phyloP scores from a whole-genome alignment of 495 filamentous ascomycete species.

The Stereocaulon alpinum region DNA sequence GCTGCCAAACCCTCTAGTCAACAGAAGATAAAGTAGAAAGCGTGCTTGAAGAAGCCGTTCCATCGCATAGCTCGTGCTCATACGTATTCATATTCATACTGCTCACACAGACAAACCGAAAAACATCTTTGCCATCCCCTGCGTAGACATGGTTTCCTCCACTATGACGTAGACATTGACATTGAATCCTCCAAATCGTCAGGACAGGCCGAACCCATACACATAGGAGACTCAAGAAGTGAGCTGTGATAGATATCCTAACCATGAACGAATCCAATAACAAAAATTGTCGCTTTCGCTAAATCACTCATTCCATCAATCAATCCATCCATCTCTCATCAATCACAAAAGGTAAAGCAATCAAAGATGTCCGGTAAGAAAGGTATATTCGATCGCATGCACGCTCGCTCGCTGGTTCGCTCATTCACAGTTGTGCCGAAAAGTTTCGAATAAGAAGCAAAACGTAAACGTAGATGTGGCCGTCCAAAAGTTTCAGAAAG shows the following conservation, averaged over 20 bases:
- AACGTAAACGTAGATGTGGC: neutral
- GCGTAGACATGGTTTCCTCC: too few species aligned
- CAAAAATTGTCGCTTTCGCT: too few species aligned
- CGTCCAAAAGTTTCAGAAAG: conserved; percentile 1
- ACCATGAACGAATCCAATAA: too few species aligned
- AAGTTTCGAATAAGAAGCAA: neutral
- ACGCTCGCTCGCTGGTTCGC: conserved; percentile 16
- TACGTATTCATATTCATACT: too few species aligned
- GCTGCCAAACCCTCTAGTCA: neutral
- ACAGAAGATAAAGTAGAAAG: neutral
- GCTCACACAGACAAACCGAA: too few species aligned
- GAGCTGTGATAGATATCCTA: too few species aligned
- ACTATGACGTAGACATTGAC: too few species aligned
- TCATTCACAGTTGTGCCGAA: conserved; percentile 3
- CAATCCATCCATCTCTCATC: neutral
- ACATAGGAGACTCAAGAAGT: too few species aligned
- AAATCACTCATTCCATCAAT: too few species aligned
- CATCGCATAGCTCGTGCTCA: neutral
- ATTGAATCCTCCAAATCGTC: too few species aligned
- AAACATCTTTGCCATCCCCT: too few species aligned
- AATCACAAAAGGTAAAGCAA: neutral
- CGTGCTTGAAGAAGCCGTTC: neutral
- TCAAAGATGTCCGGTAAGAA: neutral
- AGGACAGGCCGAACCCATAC: too few species aligned
- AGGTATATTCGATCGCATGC: neutral